Percentiles rank a stretch among this genome's conserved stretches.
Conservation (phyloP, 1,139 yeast genomes). For the Taphrina flavorubra region DNA sequence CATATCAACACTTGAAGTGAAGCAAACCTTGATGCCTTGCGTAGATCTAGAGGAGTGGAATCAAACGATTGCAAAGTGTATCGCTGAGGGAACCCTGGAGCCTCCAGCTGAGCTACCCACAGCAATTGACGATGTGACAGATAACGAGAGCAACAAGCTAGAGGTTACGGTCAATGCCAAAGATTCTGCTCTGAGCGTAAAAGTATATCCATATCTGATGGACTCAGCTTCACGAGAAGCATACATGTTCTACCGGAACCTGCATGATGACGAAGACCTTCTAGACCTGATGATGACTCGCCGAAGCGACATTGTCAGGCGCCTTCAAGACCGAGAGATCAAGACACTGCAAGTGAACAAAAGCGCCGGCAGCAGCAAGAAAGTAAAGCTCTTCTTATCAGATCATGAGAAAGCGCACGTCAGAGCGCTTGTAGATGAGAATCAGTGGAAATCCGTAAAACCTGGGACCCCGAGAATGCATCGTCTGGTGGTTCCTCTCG, state of each 20-base stretch:
- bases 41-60: no score
- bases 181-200: not conserved
- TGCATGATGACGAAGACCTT: not conserved
- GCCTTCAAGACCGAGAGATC: not conserved
- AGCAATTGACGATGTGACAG: no score
- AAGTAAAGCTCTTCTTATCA: not conserved
- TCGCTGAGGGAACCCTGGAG: no score
- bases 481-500: not conserved
- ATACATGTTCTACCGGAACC: not conserved
- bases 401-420: not conserved
- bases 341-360: not conserved
- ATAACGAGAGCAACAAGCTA: no score
- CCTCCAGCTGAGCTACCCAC: no score
- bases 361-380: not conserved
- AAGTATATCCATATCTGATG: not conserved
- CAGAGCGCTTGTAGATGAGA: not conserved
- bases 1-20: no score
- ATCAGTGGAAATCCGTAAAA: not conserved
- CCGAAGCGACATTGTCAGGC: not conserved
- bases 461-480: not conserved
- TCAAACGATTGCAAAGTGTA: no score
- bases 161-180: not conserved
- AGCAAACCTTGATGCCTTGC: no score
- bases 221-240: not conserved
- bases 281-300: not conserved